Evolutionary conservation across 805 yeast species (phyloP), one percentile per base, ranked within the genome.

Genomic region (Metschnikowia chrysomelidarum): DNA sequence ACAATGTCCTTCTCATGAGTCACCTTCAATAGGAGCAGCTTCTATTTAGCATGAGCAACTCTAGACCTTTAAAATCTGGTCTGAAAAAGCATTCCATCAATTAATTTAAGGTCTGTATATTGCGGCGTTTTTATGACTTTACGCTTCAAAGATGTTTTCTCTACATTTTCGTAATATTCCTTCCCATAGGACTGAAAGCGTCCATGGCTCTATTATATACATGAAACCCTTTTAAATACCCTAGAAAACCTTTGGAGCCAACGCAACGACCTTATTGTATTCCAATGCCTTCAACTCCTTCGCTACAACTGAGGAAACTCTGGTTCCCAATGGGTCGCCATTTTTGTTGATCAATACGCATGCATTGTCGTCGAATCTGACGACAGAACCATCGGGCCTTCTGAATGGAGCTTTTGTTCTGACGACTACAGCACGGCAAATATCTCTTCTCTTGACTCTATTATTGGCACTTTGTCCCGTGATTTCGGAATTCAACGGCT

Each of bases 351-450:
- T 77, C 54, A 93, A 73, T 21, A 93, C 98, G 67, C 98, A 89
- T 1, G 98, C 98, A 60, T 91, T 93, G 63, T 93, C 98, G 58
- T 89, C 96, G 58, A 93, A 93, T 49, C 84, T 71, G 19, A 93
- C 74, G 15, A 78, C 78, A 2, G 95, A 74, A 3, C 98, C 98
- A 58, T 93, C 98, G 3, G 81, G 73, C 57, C 98, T 78, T 52
- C 73, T 73, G 44, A 76, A 76, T 4, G 75, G 74, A 46, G 87
- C 87, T 64, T 82, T 88, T 1, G 97, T 87, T 62, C 98, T 81
- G 13, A 89, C 97, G 27, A 93, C 84, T 19, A 93, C 91, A 4
- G 97, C 98, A 54, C 94, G 91, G 40, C 93, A 83, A 35, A 93
- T 87, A 57, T 93, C 98, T 50, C 97, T 95, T 65, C 93, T 82